A percentile compares a stretch with the other conserved stretches of the same genome.
Conservation (phyloP, 441 rosid genomes). For the Cnidoscolus chayamansa region DNA sequence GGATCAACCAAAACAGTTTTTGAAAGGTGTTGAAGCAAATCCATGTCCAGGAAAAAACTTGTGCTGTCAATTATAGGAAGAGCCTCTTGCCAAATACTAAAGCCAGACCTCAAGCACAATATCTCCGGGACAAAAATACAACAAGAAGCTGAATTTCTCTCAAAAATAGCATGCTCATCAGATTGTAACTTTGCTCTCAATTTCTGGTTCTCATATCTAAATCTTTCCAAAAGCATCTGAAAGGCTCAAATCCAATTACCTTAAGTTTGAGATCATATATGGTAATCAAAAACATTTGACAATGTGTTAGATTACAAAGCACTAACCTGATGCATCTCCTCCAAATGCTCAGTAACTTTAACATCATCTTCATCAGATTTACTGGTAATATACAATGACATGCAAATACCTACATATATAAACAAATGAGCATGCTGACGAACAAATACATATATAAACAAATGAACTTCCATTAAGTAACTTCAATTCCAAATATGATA, state of each 20-base stretch:
- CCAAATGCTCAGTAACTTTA: slow-evolving; percentile 48
- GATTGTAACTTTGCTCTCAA: slow-evolving; percentile 35
- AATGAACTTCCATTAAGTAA: background rate
- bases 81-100: slow-evolving; percentile 56
- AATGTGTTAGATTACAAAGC: slow-evolving; percentile 14
- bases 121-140: slow-evolving; percentile 57
- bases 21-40: slow-evolving; percentile 60
- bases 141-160: slow-evolving; percentile 41
- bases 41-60: slow-evolving; percentile 72
- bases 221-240: slow-evolving; percentile 71
- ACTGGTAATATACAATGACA: slow-evolving; percentile 61
- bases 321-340: slow-evolving; percentile 71
- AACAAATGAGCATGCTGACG: background rate
- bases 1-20: slow-evolving; percentile 39
- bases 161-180: slow-evolving; percentile 28
- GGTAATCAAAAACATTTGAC: background rate
- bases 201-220: slow-evolving; percentile 53
- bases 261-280: slow-evolving; percentile 17
- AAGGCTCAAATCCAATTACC: slow-evolving; percentile 20
- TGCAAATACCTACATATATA: slow-evolving; percentile 59
- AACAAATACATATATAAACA: background rate
- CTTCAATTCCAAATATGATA: background rate
- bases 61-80: slow-evolving; percentile 53
- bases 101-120: slow-evolving; percentile 48
- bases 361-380: slow-evolving; percentile 39